Evolutionary conservation across 1,284 basidiomycete genomes (phyloP).

Genomic region (Austroboletus novae-zelandiae): DNA sequence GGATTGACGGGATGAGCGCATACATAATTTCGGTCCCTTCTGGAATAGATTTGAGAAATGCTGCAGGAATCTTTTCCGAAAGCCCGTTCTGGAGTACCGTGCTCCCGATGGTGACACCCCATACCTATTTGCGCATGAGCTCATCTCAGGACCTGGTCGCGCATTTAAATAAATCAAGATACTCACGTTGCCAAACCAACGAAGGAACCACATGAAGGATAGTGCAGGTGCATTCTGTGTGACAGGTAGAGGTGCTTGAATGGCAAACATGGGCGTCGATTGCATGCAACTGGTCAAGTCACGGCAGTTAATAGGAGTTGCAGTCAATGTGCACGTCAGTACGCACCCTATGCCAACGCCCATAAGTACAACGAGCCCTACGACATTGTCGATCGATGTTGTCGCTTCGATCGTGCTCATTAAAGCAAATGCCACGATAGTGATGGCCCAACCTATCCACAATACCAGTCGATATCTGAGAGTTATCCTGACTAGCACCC

Average conservation of each 20-base stretch:
- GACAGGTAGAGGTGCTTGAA: constrained; percentile 36
- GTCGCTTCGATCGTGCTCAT: constrained; percentile 3
- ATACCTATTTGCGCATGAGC: constrained; percentile 17
- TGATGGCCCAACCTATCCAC: constrained; percentile 8
- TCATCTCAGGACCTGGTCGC: too few relatives aligned
- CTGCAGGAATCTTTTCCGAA: constrained; percentile 18
- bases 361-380: not conserved
- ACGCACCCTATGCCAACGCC: constrained; percentile 9
- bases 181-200: constrained; percentile 22
- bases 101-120: constrained; percentile 32
- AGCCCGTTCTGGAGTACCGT: constrained; percentile 34
- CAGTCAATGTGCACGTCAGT: too few relatives aligned
- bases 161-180: not conserved
- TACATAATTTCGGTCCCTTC: constrained; percentile 8
- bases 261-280: constrained; percentile 10
- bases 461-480: constrained; percentile 6
- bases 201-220: constrained; percentile 32
- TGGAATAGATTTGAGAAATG: constrained; percentile 14
- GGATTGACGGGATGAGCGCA: constrained; percentile 7
- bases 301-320: not conserved
- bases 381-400: constrained; percentile 1
- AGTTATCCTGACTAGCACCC: constrained; percentile 3
- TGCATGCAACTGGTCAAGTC: not conserved
- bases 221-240: constrained; percentile 31
- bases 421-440: constrained; percentile 2